Base-by-base conservation (phyloP, 2,329 filamentous ascomycete genomes). In the Diplodia corticola region DNA sequence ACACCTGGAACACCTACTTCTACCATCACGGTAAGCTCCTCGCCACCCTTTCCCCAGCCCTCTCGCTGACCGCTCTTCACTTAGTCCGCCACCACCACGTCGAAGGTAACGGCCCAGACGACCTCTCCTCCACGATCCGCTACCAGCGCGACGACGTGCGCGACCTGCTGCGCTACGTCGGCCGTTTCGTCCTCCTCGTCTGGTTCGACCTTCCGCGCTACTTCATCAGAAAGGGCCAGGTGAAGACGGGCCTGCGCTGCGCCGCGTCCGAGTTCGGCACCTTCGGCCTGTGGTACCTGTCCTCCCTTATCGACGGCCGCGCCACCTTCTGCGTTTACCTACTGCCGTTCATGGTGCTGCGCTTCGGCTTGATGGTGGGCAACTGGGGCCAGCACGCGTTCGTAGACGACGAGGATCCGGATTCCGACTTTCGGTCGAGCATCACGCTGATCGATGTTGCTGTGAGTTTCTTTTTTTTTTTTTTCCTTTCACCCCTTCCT, bases 301-400 rank as follows among this genome's bases (percentile, higher is more conserved):
- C 20, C 12, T 64, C 50, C 4, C 37, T 40, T 3, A 48, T 64
- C 63, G 37, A 64, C 26, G 30, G 22, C 22, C 64, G 64, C 22
- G 85, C 90, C 0, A 85, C 89, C 0, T 73, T 86, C 5, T 91
- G 89, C 71, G 87, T 87, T 0, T 84, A 91, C 30, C 71, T 93
- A 1, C 73, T 92, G 1, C 91, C 91, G 0, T 81, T 93, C 22
- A 70, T 85, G 2, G 76, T 89, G 33, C 83, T 93, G 77, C 84
- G 91, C 0, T 71, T 91, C 20, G 91, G 88, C 0, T 76, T 94
- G 69, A 94, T 93, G 91, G 83, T 91, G 7, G 91, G 91, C 1
- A 94, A 94, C 74, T 94, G 90, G 90, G 91, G 90, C 3, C 91
- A 94, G 74, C 91, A 94, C 74, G 91, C 91, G 1, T 88, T 94